A percentile compares a stretch with the other conserved stretches of the same genome.
These are phyloP conservation scores for Monilinia laxa DNA, from an alignment of 2,329 filamentous ascomycete genomes.

Conservation along the genomic window DNA sequence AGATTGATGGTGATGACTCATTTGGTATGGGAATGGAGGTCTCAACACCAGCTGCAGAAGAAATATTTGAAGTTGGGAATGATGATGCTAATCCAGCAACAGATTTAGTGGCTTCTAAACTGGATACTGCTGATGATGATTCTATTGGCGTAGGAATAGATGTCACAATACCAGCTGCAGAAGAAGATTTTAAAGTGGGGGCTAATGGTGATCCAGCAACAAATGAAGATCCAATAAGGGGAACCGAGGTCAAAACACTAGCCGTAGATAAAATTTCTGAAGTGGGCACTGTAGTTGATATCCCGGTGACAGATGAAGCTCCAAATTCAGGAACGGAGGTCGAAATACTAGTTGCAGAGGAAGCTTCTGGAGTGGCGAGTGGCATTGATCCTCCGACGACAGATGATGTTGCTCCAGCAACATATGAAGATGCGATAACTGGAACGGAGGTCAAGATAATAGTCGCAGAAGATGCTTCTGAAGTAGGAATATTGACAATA, in stretches of 20 bases:
- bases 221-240: neutral
- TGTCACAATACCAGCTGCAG: neutral
- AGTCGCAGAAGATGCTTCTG: neutral
- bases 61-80: neutral
- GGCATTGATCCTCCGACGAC: too few species aligned
- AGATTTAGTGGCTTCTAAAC: too few species aligned
- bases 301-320: neutral
- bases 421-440: too few species aligned
- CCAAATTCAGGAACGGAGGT: neutral
- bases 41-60: neutral
- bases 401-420: neutral
- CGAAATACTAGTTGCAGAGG: neutral
- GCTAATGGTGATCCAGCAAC: too few species aligned
- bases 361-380: neutral
- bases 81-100: neutral
- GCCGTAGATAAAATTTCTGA: neutral
- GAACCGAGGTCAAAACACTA: neutral
- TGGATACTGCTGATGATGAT: too few species aligned
- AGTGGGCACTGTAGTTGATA: neutral
- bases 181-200: neutral
- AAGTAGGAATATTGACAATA: neutral
- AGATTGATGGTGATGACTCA: neutral
- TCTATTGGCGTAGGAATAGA: neutral
- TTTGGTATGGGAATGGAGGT: too few species aligned
- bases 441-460: neutral